These are phyloP conservation scores for Tuber aestivum DNA, from an alignment of 495 filamentous ascomycete species.

Conservation along the genomic window DNA sequence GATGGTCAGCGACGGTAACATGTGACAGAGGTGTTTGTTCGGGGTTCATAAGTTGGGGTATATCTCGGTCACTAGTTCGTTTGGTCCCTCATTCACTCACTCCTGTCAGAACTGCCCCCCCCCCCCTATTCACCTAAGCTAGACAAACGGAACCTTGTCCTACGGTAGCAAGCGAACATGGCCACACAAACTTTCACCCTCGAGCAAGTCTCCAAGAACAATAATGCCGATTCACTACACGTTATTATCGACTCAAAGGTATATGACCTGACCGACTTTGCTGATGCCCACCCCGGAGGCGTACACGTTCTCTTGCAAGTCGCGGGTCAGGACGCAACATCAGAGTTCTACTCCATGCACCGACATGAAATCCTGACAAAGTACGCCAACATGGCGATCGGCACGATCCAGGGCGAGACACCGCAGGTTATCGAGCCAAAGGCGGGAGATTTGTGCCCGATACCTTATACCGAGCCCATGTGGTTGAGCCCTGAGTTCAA, in stretches of 20 bases:
- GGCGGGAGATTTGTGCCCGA: conserved; percentile 62
- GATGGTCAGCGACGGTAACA: background rate
- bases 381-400: conserved; percentile 68
- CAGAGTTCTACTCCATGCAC: conserved; percentile 89
- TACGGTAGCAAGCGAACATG: background rate
- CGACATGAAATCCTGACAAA: conserved; percentile 80
- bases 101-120: background rate
- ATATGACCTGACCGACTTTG: conserved; percentile 88
- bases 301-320: conserved; percentile 97
- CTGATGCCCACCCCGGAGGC: conserved; percentile 88
- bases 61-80: background rate
- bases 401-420: conserved; percentile 66
- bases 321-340: conserved; percentile 87
- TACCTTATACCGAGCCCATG: conserved; percentile 69
- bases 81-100: background rate
- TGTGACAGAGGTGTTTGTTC: background rate
- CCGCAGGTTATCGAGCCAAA: conserved; percentile 67
- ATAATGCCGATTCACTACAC: conserved; percentile 73
- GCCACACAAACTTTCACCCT: conserved; percentile 55
- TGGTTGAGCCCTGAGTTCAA: conserved; percentile 77
- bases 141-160: background rate
- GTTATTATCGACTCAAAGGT: conserved; percentile 84
- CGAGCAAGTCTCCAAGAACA: conserved; percentile 72
- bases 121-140: background rate
- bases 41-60: background rate